Base-by-base conservation (phyloP, 2,329 filamentous ascomycete species). In the Verticillium dahliae region DNA sequence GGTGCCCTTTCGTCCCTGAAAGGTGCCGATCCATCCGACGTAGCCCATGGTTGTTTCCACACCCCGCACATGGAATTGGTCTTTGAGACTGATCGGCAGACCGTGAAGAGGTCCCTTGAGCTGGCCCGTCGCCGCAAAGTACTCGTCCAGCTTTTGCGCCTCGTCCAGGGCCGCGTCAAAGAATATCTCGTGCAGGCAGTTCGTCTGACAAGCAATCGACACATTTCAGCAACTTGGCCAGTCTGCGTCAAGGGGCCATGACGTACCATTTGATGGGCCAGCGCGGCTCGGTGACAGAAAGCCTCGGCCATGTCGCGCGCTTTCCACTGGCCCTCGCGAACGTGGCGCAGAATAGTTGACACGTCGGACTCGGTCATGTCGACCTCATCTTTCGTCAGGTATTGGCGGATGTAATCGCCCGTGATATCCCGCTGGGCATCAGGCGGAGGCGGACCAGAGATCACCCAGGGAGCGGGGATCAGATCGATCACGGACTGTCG, bases 1-100 rank as follows among this genome's bases (percentile, higher is more conserved):
- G 5, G 54, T 56, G 31, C 11, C 37, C 14, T 22, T 27, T 15
- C 52, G 41, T 9, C 60, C 54, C 22, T 57, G 27, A n/a, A 57
- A 61, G 31, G 39, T 41, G 14, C 14, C 39, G 15, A 41, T n/a
- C 39, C 39, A 41, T 13, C 39, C 39, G 15, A 71, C 68, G 41
- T 74, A 72, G 1, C 74, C 76, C 70, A 76, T 77, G 0, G 73
- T 71, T 0, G 76, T 83, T 62, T 84, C 81, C 3, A 82, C 74
- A 1, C 79, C 80, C 69, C 65, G 70, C 14, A 90, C 74, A 62
- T 90, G 82, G 76, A 90, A 88, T 68, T 88, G 86, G 73, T 91
- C 89, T 68, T 92, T 92, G 56, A 92, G 79, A 0, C 86, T 86
- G 35, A 88, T 73, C 2, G 86, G 86, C 1, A 89, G 76, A 62